These are phyloP conservation scores for Diplodia mutila DNA, from an alignment of 2,329 filamentous ascomycete species.

Conservation along the genomic window DNA sequence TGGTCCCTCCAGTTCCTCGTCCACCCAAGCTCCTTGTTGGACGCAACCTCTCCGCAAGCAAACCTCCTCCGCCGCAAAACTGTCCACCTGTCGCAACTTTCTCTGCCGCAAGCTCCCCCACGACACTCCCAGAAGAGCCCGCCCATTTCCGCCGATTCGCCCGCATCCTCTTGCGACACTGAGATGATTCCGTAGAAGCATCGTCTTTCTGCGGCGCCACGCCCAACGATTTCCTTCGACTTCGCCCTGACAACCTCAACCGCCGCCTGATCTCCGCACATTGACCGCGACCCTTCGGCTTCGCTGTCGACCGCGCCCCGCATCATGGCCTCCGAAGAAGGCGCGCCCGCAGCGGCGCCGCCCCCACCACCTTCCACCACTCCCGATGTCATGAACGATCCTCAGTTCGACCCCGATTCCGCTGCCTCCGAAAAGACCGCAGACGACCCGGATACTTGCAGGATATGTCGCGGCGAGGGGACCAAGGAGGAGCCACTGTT, in stretches of 20 bases:
- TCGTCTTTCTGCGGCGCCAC: conserved; percentile 8
- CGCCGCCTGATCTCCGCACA: neutral
- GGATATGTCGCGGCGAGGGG: conserved; percentile 92
- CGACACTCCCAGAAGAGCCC: neutral
- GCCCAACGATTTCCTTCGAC: neutral
- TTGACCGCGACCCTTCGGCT: neutral
- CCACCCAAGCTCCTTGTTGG: neutral
- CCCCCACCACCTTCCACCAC: neutral
- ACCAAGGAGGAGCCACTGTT: conserved; percentile 84
- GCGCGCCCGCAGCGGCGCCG: neutral
- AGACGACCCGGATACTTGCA: conserved; percentile 79
- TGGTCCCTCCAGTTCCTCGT: neutral
- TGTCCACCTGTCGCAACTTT: neutral
- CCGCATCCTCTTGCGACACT: neutral
- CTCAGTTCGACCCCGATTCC: conserved; percentile 51
- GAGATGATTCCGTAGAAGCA: conserved; percentile 23
- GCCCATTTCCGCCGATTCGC: neutral
- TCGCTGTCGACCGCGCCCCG: neutral
- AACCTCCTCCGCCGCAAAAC: neutral
- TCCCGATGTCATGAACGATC: conserved; percentile 61
- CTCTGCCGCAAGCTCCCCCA: neutral
- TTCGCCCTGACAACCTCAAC: neutral
- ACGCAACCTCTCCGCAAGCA: conserved; percentile 5
- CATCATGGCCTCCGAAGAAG: conserved; percentile 19
- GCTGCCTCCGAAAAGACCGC: conserved; percentile 33